Evolutionary conservation across 139 green algal genomes (phyloP), one percentile per base, ranked within the genome.

Genomic region (Micractinium conductrix): DNA sequence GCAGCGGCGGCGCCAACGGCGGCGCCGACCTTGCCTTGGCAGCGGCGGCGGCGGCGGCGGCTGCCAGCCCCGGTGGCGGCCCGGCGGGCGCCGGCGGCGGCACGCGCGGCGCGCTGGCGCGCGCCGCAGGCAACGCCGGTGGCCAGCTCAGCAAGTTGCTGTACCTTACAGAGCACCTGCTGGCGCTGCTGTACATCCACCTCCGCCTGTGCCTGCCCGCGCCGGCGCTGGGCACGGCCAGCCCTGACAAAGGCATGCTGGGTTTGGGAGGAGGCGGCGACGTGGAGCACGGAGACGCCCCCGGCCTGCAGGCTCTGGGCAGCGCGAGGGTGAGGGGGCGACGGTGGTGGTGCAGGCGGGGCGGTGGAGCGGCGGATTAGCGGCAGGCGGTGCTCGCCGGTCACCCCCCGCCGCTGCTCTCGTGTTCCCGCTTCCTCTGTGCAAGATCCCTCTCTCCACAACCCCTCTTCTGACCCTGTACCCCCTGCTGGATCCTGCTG

Each of bases 181-280:
- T 87, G 58, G 83, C 73, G 0, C 71, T 87, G 6, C n/a, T 87
- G 55, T 87, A 82, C 83, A 62, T 38, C 2, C 83, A 87, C n/a
- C 72, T 87, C 55, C 48, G 78, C n/a, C n/a, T 63, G 33, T 62
- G 60, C 78, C 62, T 83, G 78, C 78, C 78, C 10, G 62, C 78
- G 42, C 78, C 78, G 0, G 42, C 62, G 16, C 78, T 83, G 78
- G 78, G 62, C 0, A 38, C 37, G 2, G 76, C 55, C 40, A 72
- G 55, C 58, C 76, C 76, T 2, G 76, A 82, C 38, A 71, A 82
- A 14, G 78, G 78, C 42, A 65, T 74, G 62, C 62, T 74, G 42
- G 78, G 42, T 0, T 4, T 48, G n/a, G 62, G 33, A 6, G 78
- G 62, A 62, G 74, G 74, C 30, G 78, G 78, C 30, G 78, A 62